These are phyloP conservation scores for Aspergillus ustus DNA, from an alignment of 2,329 filamentous ascomycete genomes.

Conservation along the genomic window DNA sequence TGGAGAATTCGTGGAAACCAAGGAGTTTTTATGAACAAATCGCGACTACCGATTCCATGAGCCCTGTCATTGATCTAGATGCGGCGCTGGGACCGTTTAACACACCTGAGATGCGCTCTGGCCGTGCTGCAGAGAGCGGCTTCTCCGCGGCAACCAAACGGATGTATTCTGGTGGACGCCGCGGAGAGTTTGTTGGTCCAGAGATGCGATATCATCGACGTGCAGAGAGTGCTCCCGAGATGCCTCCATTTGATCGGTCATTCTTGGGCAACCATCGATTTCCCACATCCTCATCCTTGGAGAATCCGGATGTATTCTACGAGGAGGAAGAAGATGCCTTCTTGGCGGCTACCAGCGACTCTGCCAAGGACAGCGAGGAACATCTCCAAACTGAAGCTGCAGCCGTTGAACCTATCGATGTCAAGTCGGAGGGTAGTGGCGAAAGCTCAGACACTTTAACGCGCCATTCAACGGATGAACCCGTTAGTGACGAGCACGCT, in stretches of 20 bases:
- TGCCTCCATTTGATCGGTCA: slow-evolving; percentile 53
- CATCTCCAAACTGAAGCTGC: slow-evolving; percentile 14
- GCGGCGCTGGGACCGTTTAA: slow-evolving; percentile 92
- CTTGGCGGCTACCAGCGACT: slow-evolving; percentile 45
- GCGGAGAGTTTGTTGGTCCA: slow-evolving; percentile 51
- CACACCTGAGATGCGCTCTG: slow-evolving; percentile 58
- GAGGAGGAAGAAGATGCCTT: slow-evolving; percentile 57
- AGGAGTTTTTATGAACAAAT: slow-evolving; percentile 50
- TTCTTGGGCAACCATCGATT: slow-evolving; percentile 44
- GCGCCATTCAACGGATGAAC: slow-evolving; percentile 20
- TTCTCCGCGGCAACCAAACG: slow-evolving; percentile 48
- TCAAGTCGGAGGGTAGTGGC: slow-evolving; percentile 30
- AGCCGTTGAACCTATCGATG: slow-evolving; percentile 20
- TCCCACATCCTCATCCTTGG: slow-evolving; percentile 43
- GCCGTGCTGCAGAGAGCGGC: slow-evolving; percentile 37
- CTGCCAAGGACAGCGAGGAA: slow-evolving; percentile 28
- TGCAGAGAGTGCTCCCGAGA: slow-evolving; percentile 54
- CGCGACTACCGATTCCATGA: slow-evolving; percentile 67
- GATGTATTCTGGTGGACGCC: slow-evolving; percentile 55
- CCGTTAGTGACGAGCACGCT: slow-evolving; percentile 20
- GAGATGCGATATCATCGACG: slow-evolving; percentile 57
- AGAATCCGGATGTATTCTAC: slow-evolving; percentile 53
- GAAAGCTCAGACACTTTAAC: slow-evolving; percentile 35
- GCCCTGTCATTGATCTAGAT: slow-evolving; percentile 89
- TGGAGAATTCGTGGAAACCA: slow-evolving; percentile 49